Base-by-base conservation (phyloP, 371 early-diverging fungal genomes). In the Mucor irregularis region DNA sequence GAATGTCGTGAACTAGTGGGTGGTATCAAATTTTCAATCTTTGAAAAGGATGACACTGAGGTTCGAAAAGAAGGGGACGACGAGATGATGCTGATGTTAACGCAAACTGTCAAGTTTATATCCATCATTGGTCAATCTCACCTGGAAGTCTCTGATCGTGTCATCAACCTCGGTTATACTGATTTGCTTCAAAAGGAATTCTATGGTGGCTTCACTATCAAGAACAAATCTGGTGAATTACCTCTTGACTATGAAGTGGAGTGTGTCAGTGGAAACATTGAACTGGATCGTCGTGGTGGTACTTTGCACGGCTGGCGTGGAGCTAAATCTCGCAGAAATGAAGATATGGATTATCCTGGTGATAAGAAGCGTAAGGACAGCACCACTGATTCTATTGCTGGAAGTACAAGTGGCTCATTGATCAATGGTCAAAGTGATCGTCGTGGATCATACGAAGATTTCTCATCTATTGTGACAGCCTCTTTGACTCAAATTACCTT, bases 121-220 rank as follows among this genome's bases (percentile, higher is more conserved):
- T 87, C 94, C 0, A 71, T 89, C 28, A 91, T 93, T 58, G 94
- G 94, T 0, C 87, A 86, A 35, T 92, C 93, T 1, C 73, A 86
- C 51, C 64, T 93, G 11, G 67, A 80, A n/a, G 79, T 92, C 0
- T 90, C 90, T 5, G 74, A 84, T 30, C 73, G 62, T 5, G 51
- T 82, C 0, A 75, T 86, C 54, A 79, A 82, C 35, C 58, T 86
- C 17, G 85, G 87, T 0, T 81, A 80, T 47, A 83, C 87, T 7
- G 75, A 78, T 21, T 53, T 74, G 21, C 59, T 79, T 14, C 73
- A 76, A 22, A 72, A 73, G 38, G 76, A 78, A 5, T 83, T 83
- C 38, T 84, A 84, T 62, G 85, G 86, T 8, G 69, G 78, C 5
- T 85, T 86, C 37, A 81, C 79, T 1, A 72, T 88, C 35, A 74